Base-by-base conservation (phyloP, 306 rosid species). In the Prunus fruticosa region DNA sequence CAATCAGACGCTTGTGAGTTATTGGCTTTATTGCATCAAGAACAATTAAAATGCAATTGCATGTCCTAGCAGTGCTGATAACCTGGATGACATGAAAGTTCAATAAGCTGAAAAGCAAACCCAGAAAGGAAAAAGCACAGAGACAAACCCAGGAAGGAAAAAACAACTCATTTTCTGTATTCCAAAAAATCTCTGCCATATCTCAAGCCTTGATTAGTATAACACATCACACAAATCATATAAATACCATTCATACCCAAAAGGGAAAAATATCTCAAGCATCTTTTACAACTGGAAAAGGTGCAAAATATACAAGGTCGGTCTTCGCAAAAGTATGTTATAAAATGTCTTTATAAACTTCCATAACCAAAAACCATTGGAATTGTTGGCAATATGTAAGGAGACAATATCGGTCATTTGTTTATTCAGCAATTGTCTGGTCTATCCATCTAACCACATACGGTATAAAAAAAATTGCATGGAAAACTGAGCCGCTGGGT, bases 1-100 rank as follows among this genome's bases (percentile, higher is more conserved):
- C 99, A 64, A 95, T 95, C 54, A 95, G 88, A 66, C 97, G 97
- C 77, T 95, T 95, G 79, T 95, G 99, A 18, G 99, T 95, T 72
- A 95, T 95, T 71, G 99, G 99, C 87, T 95, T 95, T 82, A 95
- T 95, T 82, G 97, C 99, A 84, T 95, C 99, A 22, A 95, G 97
- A 69, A 95, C 99, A 82, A 95, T 95, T 74, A 95, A 78, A 83
- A 95, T 95, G 82, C 97, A 91, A 85, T 90, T 95, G 89, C 99
- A 95, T 63, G 99, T 95, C 85, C 99, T 92, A 85, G 97, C 91
- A 61, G 99, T 95, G 85, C 99, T 95, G 83, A 95, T 95, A 80
- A 95, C 99, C 99, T 95, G 93, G 79, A 69, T 62, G 81, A 65
- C 49, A 67, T 78, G 76, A 82, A 66, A 79, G 45, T 71, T 73